Base-by-base conservation (phyloP, 306 rosid species). In the Cucurbita pepo region DNA sequence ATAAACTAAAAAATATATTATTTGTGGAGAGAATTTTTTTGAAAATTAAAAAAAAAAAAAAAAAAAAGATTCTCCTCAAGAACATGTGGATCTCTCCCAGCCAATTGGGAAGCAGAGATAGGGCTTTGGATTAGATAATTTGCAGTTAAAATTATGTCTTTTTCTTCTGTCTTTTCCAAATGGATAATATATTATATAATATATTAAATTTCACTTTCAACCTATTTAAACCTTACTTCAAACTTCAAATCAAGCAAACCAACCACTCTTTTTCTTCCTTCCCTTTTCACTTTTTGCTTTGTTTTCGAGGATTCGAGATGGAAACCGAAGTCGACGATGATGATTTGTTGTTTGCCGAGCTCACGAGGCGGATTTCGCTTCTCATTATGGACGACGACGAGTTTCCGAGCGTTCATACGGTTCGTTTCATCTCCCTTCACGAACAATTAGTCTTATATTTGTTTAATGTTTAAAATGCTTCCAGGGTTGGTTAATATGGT, bases 381-480 rank as follows among this genome's bases (percentile, higher is more conserved):
- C 80, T 89, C 3, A 88, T 91, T 56, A 84, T 89, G 97, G 96
- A 91, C 10, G 97, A 88, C 38, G 92, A 91, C 22, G 86, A 89
- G 40, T 18, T 44, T 45, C 54, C 54, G 47, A 75, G 74, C 56
- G 34, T 85, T 61, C 62, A 56, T 79, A 80, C 38, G 84, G 91
- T 90, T 65, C 3, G 54, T 64, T 64, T 30, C 15, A 0, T 9
- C 18, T 56, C 16, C 3, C 3, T 30, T 2, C 3, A 30, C 30
- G 30, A 30, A 30, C 3, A 30, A 30, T 2, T 3, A 30, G 34
- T 30, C 34, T 30, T 30, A 3, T 30, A 4, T 30, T 25, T 30
- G 34, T 30, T 30, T 30, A 30, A 30, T 30, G 34, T 30, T 30
- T 30, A 30, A 25, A 25, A 25, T 25, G 25, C 2, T 25, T 25